phyloP scores from a whole-genome alignment of 495 filamentous ascomycete genomes.

The Xylaria flabelliformis region DNA sequence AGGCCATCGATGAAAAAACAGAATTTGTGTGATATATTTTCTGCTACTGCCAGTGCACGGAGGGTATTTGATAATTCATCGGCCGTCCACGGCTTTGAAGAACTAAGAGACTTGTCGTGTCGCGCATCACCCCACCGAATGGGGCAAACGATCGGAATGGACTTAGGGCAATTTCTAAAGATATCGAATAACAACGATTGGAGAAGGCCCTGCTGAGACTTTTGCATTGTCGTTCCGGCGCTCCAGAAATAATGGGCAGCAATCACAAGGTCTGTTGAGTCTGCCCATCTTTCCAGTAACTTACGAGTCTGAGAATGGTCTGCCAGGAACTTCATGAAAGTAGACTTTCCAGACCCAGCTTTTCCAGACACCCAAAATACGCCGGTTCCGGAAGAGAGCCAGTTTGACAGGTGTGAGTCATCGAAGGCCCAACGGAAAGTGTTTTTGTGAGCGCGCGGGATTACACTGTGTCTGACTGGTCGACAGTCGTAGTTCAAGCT shows the following conservation, averaged over 20 bases:
- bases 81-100: background rate
- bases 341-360: conserved; percentile 7
- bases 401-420: background rate
- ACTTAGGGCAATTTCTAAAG: background rate
- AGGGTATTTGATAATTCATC: background rate
- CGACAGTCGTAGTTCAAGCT: conserved; percentile 4
- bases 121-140: background rate
- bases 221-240: background rate
- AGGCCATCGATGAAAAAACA: conserved; percentile 5
- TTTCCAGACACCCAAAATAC: background rate
- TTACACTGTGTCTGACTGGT: background rate
- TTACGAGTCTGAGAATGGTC: background rate
- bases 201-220: background rate
- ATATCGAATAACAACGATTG: background rate
- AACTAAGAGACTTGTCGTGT: background rate
- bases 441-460: background rate
- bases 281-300: background rate
- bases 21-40: background rate
- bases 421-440: background rate
- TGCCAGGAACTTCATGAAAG: background rate
- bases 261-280: background rate
- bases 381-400: background rate
- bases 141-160: background rate
- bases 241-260: conserved; percentile 19
- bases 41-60: background rate